Conservation (phyloP, 805 yeast genomes). For the Monosporozyma aquatica region DNA sequence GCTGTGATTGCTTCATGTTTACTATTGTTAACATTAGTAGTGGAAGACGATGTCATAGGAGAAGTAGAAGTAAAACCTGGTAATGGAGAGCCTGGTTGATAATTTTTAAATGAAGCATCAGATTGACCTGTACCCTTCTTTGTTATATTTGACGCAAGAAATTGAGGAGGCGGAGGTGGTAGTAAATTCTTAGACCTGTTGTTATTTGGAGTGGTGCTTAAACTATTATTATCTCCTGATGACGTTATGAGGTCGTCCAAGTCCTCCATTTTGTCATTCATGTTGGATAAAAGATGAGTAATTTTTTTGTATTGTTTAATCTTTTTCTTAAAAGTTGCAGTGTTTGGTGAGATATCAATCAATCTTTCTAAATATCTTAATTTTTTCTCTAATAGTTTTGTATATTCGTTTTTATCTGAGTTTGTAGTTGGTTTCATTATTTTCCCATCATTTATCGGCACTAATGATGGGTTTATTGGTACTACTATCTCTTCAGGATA, state of each 20-base stretch:
- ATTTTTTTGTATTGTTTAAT: constrained; percentile 32
- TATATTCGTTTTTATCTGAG: constrained; percentile 44
- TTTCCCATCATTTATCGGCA: not conserved
- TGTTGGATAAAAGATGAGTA: constrained; percentile 28
- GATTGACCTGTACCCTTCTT: no score
- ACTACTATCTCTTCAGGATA: no score
- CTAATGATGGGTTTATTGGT: not conserved
- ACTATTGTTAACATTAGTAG: no score
- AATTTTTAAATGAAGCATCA: no score
- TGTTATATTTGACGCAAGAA: not conserved
- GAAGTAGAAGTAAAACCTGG: no score
- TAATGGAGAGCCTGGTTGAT: not conserved
- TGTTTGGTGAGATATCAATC: constrained; percentile 25
- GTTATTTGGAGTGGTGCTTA: no score
- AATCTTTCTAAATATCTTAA: constrained; percentile 43
- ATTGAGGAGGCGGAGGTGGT: not conserved
- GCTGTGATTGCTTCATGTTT: not conserved
- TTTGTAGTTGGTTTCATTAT: not conserved
- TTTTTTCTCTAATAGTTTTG: constrained; percentile 46
- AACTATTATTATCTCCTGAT: not conserved
- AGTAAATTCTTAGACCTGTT: not conserved
- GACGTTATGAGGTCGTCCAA: not conserved
- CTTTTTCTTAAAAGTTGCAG: constrained; percentile 26
- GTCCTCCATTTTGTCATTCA: constrained; percentile 5
- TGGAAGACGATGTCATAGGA: not conserved